A percentile compares a stretch with the other conserved stretches of the same genome.
These are phyloP conservation scores for Basidiobolus meristosporus DNA, from an alignment of 371 early-diverging fungal species.

Conservation along the genomic window DNA sequence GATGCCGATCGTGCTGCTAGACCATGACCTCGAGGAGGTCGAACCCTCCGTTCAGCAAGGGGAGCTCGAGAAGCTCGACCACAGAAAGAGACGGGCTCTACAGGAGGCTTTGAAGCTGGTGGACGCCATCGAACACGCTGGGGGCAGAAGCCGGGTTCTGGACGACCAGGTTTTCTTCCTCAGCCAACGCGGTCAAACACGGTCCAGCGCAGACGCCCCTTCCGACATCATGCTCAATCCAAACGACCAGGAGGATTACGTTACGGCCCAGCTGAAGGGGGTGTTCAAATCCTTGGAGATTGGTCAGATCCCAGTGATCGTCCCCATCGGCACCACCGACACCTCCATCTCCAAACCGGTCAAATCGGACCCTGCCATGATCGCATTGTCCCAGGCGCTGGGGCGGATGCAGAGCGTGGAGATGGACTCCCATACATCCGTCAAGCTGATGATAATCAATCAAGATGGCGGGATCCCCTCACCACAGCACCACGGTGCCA, in stretches of 20 bases:
- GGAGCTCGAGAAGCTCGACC: no score
- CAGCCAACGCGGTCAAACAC: no score
- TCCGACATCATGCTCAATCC: no score
- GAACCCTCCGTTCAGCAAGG: no score
- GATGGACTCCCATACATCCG: slow-evolving; percentile 4
- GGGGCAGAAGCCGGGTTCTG: no score
- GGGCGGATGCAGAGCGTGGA: slow-evolving; percentile 3
- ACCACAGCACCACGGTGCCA: slow-evolving; percentile 16
- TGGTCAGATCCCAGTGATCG: slow-evolving; percentile 21
- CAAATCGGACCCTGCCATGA: slow-evolving; percentile 9
- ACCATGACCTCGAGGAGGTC: slow-evolving; percentile 30
- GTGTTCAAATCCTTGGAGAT: slow-evolving; percentile 7
- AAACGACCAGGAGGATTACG: no score
- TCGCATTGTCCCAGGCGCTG: slow-evolving; percentile 19
- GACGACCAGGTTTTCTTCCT: no score
- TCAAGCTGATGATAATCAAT: slow-evolving; percentile 26
- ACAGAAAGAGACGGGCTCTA: no score
- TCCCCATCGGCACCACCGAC: slow-evolving; percentile 13
- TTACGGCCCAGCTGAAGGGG: no score
- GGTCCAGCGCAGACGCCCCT: no score
- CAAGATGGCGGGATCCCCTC: slow-evolving; percentile 22
- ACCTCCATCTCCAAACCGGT: slow-evolving; percentile 9
- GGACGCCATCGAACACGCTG: no score
- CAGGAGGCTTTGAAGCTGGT: no score
- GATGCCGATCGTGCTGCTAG: slow-evolving; percentile 45